Percentiles rank a stretch among this genome's conserved stretches.
Evolutionary conservation across 1,139 yeast species (phyloP).

Genomic region (Saccharomyces uvarum): DNA sequence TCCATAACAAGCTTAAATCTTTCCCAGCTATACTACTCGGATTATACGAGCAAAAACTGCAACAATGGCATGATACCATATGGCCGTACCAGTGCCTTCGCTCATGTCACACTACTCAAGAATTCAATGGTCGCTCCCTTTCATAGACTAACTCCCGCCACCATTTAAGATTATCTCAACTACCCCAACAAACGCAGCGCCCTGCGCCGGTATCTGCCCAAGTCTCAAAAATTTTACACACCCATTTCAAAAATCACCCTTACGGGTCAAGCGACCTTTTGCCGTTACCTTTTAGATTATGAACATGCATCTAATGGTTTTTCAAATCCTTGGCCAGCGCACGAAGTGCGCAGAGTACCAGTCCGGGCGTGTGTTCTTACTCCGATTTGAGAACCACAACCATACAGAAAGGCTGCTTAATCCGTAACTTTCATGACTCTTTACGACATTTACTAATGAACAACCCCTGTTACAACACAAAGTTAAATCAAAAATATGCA

Average conservation of each 20-base stretch:
- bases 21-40: background rate
- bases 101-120: background rate
- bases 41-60: background rate
- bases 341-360: background rate
- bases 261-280: background rate
- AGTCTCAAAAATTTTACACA: background rate
- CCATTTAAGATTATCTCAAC: background rate
- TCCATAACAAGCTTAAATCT: background rate
- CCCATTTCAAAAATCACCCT: background rate
- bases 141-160: background rate
- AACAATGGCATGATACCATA: background rate
- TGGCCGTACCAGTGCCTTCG: background rate
- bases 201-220: background rate
- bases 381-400: background rate
- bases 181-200: background rate
- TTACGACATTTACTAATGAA: background rate
- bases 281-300: background rate
- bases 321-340: background rate
- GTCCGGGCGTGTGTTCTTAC: background rate
- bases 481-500: background rate
- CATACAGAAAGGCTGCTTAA: background rate
- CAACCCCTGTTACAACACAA: background rate
- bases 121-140: background rate
- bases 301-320: background rate
- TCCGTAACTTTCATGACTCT: background rate